Base-by-base conservation (phyloP, 2,329 filamentous ascomycete species). In the Ophiocordyceps camponoti-leonardi region DNA sequence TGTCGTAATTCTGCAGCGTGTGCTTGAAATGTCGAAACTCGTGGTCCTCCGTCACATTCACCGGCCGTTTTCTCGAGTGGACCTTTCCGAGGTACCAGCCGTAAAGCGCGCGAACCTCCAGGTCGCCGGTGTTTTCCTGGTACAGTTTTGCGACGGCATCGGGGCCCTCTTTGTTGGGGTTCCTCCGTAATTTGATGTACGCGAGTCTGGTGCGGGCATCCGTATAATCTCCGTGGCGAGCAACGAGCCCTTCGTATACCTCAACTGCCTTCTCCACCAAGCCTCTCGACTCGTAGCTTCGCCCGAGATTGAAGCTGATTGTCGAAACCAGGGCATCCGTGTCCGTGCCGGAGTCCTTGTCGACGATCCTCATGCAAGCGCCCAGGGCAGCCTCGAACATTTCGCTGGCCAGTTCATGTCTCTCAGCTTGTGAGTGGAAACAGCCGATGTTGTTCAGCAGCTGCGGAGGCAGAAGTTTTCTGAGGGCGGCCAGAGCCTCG, bases 1-100 rank as follows among this genome's bases (percentile, higher is more conserved):
- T 98, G 67, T 98, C 90, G 59, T 87, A 83, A 52, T 88, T 80
- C 59, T 94, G 86, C 28, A 98, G 69, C 0, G 90, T 96, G 61
- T 95, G 87, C 66, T 96, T 98, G 71, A 93, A 93, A 60, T 95
- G 88, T 4, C 87, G 79, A 55, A 94, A 82, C 61, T 98, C 92
- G 31, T 81, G 79, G 58, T 98, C 93, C 57, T 96, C 88, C 16
- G 79, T 79, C 48, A 95, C 73, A 57, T 92, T 90, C 44, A 76
- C 67, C 4, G 81, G 79, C 47, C 82, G 77, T 65, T 92, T 94
- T 62, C 90, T 87, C 13, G 84, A 81, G 53, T 76, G 71, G 16
- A 77, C 69, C 58, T 86, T 87, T 61, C 87, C 87, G 23, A 94
- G 72, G 60, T 93, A 96, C 88, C 90, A 98, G 7, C 90, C 92